Evolutionary conservation across 2,329 filamentous ascomycete genomes (phyloP).

Genomic region (Zopfia rhizophila): DNA sequence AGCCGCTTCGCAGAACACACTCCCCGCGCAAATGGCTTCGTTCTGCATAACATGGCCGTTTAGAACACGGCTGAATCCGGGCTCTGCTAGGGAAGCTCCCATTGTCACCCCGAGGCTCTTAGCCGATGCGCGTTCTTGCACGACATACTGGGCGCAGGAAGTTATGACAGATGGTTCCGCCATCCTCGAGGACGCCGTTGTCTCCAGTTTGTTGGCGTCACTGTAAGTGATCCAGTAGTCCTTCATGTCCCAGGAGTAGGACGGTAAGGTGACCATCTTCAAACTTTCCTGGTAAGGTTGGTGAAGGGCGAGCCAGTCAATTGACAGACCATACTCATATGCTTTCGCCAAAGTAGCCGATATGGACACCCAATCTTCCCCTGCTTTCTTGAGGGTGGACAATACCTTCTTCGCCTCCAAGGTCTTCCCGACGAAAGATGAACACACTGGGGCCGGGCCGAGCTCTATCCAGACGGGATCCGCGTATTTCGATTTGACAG

Average conservation of each 20-base stretch:
- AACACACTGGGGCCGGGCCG: constrained; percentile 22
- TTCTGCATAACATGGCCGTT: constrained; percentile 9
- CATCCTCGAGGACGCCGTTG: too few species aligned
- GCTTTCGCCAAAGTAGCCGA: constrained; percentile 59
- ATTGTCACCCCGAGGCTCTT: constrained; percentile 50
- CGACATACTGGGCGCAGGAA: too few species aligned
- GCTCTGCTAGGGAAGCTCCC: too few species aligned
- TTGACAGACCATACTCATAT: constrained; percentile 63
- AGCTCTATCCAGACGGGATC: constrained; percentile 23
- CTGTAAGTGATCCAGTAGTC: constrained; percentile 52
- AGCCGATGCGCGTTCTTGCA: too few species aligned
- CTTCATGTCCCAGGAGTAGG: constrained; percentile 49
- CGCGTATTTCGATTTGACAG: constrained; percentile 14
- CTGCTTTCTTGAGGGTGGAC: constrained; percentile 6
- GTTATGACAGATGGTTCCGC: too few species aligned
- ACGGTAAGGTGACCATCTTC: constrained; percentile 36
- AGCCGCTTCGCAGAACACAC: constrained; percentile 24
- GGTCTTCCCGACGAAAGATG: constrained; percentile 25
- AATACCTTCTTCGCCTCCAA: constrained; percentile 28
- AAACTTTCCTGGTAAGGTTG: constrained; percentile 42
- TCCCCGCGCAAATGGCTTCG: constrained; percentile 15
- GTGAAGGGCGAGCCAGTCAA: constrained; percentile 65
- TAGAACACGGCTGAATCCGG: too few species aligned
- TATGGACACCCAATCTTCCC: constrained; percentile 47
- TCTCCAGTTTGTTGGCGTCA: background rate